These are phyloP conservation scores for Capronia americana DNA, from an alignment of 2,329 filamentous ascomycete genomes.

Conservation along the genomic window DNA sequence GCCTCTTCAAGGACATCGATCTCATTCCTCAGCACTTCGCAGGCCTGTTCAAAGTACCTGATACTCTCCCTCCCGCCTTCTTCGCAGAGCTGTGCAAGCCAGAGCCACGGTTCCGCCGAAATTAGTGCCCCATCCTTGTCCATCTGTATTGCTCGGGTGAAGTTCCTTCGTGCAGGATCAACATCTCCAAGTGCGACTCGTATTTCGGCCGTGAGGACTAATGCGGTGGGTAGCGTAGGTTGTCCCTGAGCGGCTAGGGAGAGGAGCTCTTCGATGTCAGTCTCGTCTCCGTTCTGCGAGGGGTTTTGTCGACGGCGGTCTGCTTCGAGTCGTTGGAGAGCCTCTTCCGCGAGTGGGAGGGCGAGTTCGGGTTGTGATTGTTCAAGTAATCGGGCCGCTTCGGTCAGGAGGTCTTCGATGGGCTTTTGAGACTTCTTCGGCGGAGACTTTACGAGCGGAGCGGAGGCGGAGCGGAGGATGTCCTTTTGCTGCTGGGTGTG, in stretches of 20 bases:
- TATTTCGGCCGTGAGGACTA: conserved; percentile 81
- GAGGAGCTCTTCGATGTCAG: conserved; percentile 36
- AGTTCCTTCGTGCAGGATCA: conserved; percentile 74
- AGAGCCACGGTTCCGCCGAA: conserved; percentile 71
- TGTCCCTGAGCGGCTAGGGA: conserved; percentile 37
- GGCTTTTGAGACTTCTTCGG: conserved; percentile 55
- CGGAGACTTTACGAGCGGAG: conserved; percentile 50
- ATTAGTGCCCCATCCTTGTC: conserved; percentile 71
- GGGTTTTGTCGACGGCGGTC: conserved; percentile 41
- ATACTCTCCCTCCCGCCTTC: conserved; percentile 67
- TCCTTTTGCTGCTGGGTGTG: conserved; percentile 27
- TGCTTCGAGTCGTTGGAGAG: conserved; percentile 47
- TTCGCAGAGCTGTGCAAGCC: conserved; percentile 80
- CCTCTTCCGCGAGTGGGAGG: conserved; percentile 60
- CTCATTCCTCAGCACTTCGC: conserved; percentile 69
- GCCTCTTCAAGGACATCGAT: conserved; percentile 42
- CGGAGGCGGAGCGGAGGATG: conserved; percentile 31
- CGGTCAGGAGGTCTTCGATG: conserved; percentile 61
- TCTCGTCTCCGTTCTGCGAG: conserved; percentile 18
- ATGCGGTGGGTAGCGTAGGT: conserved; percentile 55
- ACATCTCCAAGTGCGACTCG: conserved; percentile 81
- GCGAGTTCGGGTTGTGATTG: conserved; percentile 65
- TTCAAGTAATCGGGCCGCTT: conserved; percentile 63
- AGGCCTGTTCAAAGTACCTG: conserved; percentile 68
- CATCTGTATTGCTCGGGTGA: conserved; percentile 73